Base-by-base conservation (phyloP, 2,329 filamentous ascomycete genomes). In the Moelleriella libera region DNA sequence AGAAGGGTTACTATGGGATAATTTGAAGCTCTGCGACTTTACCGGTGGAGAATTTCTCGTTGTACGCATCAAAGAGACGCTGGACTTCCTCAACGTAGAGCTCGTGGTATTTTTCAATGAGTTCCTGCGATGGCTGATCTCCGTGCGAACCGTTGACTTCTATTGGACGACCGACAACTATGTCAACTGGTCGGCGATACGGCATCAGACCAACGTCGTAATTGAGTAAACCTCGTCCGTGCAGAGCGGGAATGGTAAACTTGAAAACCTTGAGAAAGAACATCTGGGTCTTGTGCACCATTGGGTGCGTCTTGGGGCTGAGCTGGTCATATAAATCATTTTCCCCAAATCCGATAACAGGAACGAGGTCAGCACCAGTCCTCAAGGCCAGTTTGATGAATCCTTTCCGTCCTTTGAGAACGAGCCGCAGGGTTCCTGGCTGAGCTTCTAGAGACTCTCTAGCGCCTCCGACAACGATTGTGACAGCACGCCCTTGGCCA, bases 121-220 rank as follows among this genome's bases (percentile, higher is more conserved):
- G 88, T 6, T 72, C 74, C 50, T 83, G 77, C 29, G 82, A 75
- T 1, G 90, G 85, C 51, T 80, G 78, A 34, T 58, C 53, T n/a
- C 60, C 63, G 41, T 76, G 68, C 21, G 73, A 67, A 51, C 75
- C 73, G 45, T 76, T 68, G 5, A 95, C 83, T 52, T 72, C 70
- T 51, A 96, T 88, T 0, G 90, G 88, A 46, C 77, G 74, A 4
- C 90, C 90, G 11, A 95, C 85, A 10, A 98, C 89, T 44, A 96
- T 79, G 60, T 97, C 92, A 50, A 98, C 70, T 9, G 88, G 83
- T 45, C 82, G 74, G 10, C 92, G 80, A 63, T 96, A 97, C 0
- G 92, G 92, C 86, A 97, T 88, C 57, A 97, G 69, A 4, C 92
- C 92, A 11, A 96, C 87, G 62, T 98, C 92, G 61, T 98, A 97